Conservation (phyloP, 2,329 filamentous ascomycete genomes). For the Aspergillus terreus region DNA sequence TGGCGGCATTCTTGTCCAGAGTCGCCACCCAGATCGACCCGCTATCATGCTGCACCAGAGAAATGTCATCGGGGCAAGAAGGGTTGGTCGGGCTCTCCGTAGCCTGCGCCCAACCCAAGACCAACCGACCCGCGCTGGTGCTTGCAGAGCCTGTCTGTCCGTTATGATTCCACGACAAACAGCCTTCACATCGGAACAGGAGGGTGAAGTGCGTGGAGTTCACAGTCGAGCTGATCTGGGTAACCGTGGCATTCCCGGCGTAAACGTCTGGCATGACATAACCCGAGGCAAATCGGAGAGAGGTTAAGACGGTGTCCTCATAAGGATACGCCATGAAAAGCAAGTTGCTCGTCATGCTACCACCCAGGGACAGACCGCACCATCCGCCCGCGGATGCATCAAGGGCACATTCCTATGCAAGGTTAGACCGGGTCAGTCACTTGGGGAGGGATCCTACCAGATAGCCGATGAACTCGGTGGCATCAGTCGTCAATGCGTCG, state of each 20-base stretch:
- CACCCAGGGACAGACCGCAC: slow-evolving; percentile 56
- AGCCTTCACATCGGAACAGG: slow-evolving; percentile 63
- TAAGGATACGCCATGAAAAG: slow-evolving; percentile 58
- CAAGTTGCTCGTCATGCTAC: slow-evolving; percentile 56
- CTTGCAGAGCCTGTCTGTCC: slow-evolving; percentile 42
- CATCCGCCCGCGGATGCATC: slow-evolving; percentile 49
- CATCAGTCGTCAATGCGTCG: slow-evolving; percentile 45
- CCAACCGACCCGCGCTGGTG: slow-evolving; percentile 43
- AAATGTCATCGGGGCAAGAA: slow-evolving; percentile 42
- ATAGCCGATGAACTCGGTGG: slow-evolving; percentile 58
- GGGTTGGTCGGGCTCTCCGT: slow-evolving; percentile 38
- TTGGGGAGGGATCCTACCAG: slow-evolving; percentile 40
- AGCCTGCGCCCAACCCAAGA: slow-evolving; percentile 57
- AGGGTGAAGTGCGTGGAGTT: slow-evolving; percentile 58
- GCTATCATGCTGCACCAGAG: slow-evolving; percentile 55
- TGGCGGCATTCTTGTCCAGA: slow-evolving; percentile 42
- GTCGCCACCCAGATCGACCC: slow-evolving; percentile 52
- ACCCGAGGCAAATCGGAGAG: slow-evolving; percentile 56
- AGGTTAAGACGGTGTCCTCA: slow-evolving; percentile 52
- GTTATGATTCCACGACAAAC: slow-evolving; percentile 52
- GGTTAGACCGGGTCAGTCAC: slow-evolving; percentile 5
- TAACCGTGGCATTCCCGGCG: slow-evolving; percentile 59
- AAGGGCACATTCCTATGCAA: slow-evolving; percentile 44
- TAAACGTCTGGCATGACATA: slow-evolving; percentile 59
- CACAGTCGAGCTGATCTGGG: slow-evolving; percentile 56